Base-by-base conservation (phyloP, 129 eudicot species). In the Silybum marianum region DNA sequence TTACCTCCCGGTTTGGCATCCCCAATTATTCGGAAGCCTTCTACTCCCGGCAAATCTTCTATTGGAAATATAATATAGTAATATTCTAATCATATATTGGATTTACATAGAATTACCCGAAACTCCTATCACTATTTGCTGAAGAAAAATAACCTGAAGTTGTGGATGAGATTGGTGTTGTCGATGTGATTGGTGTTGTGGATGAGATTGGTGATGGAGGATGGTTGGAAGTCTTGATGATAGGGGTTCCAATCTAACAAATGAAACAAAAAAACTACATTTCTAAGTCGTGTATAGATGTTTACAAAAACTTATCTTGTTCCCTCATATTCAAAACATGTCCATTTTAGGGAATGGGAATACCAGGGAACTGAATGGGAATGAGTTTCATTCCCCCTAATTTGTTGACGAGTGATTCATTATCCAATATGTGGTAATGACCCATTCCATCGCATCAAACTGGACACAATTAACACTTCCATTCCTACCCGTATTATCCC, bases 31-130 rank as follows among this genome's bases (percentile, higher is more conserved):
- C 92, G 99, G 76, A 95, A 95, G 40, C 81, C 90, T 22, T 92
- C 97, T 77, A 95, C 90, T 78, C 94, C 98, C 10, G 98, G 98
- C 66, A 89, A 88, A 34, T 92, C 94, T 75, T 89, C 93, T 79
- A 81, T 48, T 75, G 14, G 21, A 19, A 77, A 23, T 16, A 77
- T 70, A 26, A 71, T 12, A 44, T 60, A 19, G 18, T 46, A 46
- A 46, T 2, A 10, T 46, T 46, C 3, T 48, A 48, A 13, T 38
- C 42, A 38, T 7, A 6, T 48, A 14, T 6, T 48, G 60, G 11
- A 48, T 48, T 46, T 48, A 48, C 60, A 2, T 48, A 48, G 18
- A 48, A 48, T 38, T 38, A 38, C 60, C 60, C 19, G 11, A 48
- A 48, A 48, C 19, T 16, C 60, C 60, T 13, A 48, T 48, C 60